phyloP scores from a whole-genome alignment of 2,329 filamentous ascomycete genomes.

The Alternaria sp. region DNA sequence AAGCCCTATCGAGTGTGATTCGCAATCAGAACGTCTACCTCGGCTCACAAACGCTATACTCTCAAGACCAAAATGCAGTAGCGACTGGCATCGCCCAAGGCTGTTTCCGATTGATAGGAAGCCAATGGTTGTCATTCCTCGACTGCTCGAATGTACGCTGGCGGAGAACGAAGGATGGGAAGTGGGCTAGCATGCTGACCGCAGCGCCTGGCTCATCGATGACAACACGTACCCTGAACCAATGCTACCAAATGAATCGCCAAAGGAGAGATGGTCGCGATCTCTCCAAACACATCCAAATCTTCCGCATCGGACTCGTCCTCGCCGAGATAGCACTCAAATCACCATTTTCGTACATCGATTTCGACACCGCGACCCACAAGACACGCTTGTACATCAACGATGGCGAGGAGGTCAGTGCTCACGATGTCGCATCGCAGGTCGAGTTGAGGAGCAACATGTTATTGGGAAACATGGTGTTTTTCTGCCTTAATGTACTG shows the following conservation, averaged over 20 bases:
- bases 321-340: constrained; percentile 32
- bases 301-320: constrained; percentile 37
- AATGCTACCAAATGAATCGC: constrained; percentile 12
- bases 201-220: constrained; percentile 17
- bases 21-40: constrained; percentile 15
- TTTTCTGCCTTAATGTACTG: constrained; percentile 27
- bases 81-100: constrained; percentile 30
- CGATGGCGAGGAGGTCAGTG: constrained; percentile 22
- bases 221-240: constrained; percentile 21
- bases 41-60: constrained; percentile 29
- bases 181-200: constrained; percentile 34
- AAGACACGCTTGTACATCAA: constrained; percentile 21
- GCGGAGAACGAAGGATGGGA: constrained; percentile 22
- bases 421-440: constrained; percentile 27
- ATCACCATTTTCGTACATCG: constrained; percentile 21
- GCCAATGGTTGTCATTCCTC: constrained; percentile 31
- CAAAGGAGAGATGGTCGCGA: constrained; percentile 14
- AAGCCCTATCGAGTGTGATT: constrained; percentile 28
- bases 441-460: constrained; percentile 28
- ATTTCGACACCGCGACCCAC: constrained; percentile 13
- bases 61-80: constrained; percentile 32
- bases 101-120: constrained; percentile 31
- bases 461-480: constrained; percentile 32
- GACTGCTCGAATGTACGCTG: constrained; percentile 34
- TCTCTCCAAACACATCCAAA: constrained; percentile 28